Percentiles rank a stretch among this genome's conserved stretches.
These are phyloP conservation scores for Phytopythium aichiense DNA, from an alignment of 352 stramenopile genomes.

Conservation along the genomic window DNA sequence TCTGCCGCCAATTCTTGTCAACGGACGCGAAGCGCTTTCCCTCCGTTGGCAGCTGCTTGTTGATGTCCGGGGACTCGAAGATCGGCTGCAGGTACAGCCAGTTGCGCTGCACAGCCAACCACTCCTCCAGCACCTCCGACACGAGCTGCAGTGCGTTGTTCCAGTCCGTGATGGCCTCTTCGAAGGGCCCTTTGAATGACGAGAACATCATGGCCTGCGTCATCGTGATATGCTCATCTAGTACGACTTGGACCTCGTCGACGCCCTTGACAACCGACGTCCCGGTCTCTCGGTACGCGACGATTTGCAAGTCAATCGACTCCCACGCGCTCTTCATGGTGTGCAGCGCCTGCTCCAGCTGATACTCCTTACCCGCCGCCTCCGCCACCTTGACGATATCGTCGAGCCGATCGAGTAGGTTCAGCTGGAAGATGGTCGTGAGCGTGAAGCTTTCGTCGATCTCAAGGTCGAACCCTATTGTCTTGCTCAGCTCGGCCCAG, in stretches of 20 bases:
- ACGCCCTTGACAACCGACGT: slow-evolving; percentile 93
- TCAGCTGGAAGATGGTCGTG: slow-evolving; percentile 82
- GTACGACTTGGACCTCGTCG: slow-evolving; percentile 91
- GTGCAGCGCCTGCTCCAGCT: slow-evolving; percentile 90
- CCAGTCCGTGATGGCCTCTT: slow-evolving; percentile 92
- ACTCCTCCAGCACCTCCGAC: slow-evolving; percentile 93
- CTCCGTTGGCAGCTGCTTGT: slow-evolving; percentile 94
- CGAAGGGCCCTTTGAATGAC: slow-evolving; percentile 93
- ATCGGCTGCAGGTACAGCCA: slow-evolving; percentile 97
- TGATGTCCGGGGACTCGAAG: slow-evolving; percentile 95
- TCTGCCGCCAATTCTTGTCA: slow-evolving; percentile 94
- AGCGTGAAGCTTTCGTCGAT: slow-evolving; percentile 88
- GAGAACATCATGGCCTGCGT: slow-evolving; percentile 96
- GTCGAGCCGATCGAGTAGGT: slow-evolving; percentile 84
- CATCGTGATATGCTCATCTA: slow-evolving; percentile 96
- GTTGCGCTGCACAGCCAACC: slow-evolving; percentile 92
- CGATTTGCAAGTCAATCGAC: slow-evolving; percentile 86
- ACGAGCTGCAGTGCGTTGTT: slow-evolving; percentile 86
- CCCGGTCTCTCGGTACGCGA: slow-evolving; percentile 89
- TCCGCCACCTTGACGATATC: slow-evolving; percentile 92
- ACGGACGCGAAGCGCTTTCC: slow-evolving; percentile 93
- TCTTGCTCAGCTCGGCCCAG: slow-evolving; percentile 89
- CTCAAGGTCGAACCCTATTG: slow-evolving; percentile 71
- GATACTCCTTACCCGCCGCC: slow-evolving; percentile 93
- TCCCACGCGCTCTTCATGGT: slow-evolving; percentile 93